These are phyloP conservation scores for Xylariales sp. DNA, from an alignment of 2,329 filamentous ascomycete species.

Conservation along the genomic window DNA sequence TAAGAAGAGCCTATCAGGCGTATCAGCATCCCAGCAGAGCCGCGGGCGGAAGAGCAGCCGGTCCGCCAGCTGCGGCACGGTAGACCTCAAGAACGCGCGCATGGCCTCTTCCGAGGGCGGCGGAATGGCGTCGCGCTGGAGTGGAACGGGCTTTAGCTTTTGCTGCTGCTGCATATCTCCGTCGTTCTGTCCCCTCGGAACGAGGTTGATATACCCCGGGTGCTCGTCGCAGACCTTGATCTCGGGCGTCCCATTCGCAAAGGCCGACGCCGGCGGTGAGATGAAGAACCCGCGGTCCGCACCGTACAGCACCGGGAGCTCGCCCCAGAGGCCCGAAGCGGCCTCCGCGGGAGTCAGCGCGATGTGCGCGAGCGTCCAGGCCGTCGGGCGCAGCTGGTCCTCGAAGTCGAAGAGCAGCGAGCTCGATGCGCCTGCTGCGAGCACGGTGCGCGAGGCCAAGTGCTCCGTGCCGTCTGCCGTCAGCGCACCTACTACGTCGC, in stretches of 20 bases:
- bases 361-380: conserved; percentile 47
- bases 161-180: no score
- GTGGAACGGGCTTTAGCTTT: neutral
- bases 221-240: conserved; percentile 54
- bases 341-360: conserved; percentile 39
- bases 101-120: conserved; percentile 39
- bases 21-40: conserved; percentile 54
- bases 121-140: conserved; percentile 33
- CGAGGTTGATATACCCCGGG: conserved; percentile 49
- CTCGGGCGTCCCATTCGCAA: conserved; percentile 33
- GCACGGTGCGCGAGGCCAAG: conserved; percentile 35
- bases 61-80: conserved; percentile 47
- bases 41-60: conserved; percentile 45
- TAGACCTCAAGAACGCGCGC: conserved; percentile 43
- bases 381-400: conserved; percentile 45
- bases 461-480: conserved; percentile 34
- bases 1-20: conserved; percentile 47
- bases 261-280: conserved; percentile 37
- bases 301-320: conserved; percentile 42
- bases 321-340: conserved; percentile 27
- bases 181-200: conserved; percentile 11
- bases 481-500: conserved; percentile 34
- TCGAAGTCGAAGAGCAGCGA: conserved; percentile 41
- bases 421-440: conserved; percentile 42
- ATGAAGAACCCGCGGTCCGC: conserved; percentile 42